These are phyloP conservation scores for Xerophyta viscosa DNA, from an alignment of 106 monocot genomes.

Conservation along the genomic window DNA sequence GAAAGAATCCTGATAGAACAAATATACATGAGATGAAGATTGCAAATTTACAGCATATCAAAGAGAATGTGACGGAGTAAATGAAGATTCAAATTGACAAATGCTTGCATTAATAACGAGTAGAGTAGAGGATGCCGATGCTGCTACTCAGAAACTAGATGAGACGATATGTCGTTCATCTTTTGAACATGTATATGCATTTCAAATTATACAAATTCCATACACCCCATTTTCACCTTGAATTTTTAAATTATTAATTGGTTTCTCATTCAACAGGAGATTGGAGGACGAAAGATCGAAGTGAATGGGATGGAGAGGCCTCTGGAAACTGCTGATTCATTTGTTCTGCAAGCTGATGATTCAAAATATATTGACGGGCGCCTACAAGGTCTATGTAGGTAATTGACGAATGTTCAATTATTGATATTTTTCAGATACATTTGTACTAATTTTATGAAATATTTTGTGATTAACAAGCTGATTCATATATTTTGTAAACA, in stretches of 20 bases:
- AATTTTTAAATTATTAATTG: background rate
- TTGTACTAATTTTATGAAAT: too few species aligned
- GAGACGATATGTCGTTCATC: slow-evolving; percentile 45
- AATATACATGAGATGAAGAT: too few species aligned
- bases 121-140: slow-evolving; percentile 65
- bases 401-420: too few species aligned
- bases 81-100: slow-evolving; percentile 95
- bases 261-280: slow-evolving; percentile 37
- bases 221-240: background rate
- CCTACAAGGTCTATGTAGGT: slow-evolving; percentile 92
- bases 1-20: too few species aligned
- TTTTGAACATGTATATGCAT: too few species aligned
- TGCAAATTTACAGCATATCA: too few species aligned
- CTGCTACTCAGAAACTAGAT: slow-evolving; percentile 79
- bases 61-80: background rate
- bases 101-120: slow-evolving; percentile 89
- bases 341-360: slow-evolving; percentile 62
- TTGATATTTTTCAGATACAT: too few species aligned
- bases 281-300: slow-evolving; percentile 89
- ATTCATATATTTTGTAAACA: too few species aligned
- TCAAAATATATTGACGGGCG: slow-evolving; percentile 77
- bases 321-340: slow-evolving; percentile 28
- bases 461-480: too few species aligned
- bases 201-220: too few species aligned
- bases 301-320: slow-evolving; percentile 95